Percentiles rank a stretch among this genome's conserved stretches.
These are phyloP conservation scores for Trichoderma lentiforme DNA, from an alignment of 2,329 filamentous ascomycete species.

Conservation along the genomic window DNA sequence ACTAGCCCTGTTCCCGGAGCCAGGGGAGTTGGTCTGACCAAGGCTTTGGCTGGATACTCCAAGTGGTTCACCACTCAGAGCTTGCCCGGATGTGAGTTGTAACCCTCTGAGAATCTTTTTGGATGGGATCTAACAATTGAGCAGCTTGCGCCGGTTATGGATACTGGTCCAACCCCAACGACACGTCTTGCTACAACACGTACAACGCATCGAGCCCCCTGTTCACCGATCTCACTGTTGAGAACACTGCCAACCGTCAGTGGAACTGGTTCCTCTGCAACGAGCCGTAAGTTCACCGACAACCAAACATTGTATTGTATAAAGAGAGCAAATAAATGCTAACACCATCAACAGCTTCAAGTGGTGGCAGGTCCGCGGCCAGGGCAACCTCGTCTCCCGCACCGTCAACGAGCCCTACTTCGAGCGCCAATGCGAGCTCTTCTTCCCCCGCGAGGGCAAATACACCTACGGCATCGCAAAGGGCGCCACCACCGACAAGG, in stretches of 20 bases:
- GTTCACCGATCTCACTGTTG: constrained; percentile 47
- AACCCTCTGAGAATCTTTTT: background rate
- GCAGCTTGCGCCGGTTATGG: constrained; percentile 46
- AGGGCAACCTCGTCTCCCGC: constrained; percentile 48
- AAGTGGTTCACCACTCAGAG: constrained; percentile 47
- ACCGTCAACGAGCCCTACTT: constrained; percentile 50
- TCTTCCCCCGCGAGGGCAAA: constrained; percentile 49
- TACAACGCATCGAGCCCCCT: constrained; percentile 36
- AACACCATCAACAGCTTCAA: constrained; percentile 23
- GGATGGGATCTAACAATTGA: background rate
- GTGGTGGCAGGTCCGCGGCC: constrained; percentile 41
- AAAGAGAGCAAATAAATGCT: too few species aligned
- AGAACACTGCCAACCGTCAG: constrained; percentile 47
- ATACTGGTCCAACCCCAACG: constrained; percentile 44
- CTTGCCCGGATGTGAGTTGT: constrained; percentile 46
- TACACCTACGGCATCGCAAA: constrained; percentile 46
- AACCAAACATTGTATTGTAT: too few species aligned
- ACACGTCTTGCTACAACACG: constrained; percentile 18
- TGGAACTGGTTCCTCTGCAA: constrained; percentile 63
- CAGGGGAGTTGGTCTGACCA: constrained; percentile 51
- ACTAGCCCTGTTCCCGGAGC: constrained; percentile 18
- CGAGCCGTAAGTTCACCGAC: constrained; percentile 53
- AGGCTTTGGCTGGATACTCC: constrained; percentile 52
- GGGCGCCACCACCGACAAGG: constrained; percentile 44
- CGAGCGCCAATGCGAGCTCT: constrained; percentile 52